Evolutionary conservation across 345 rosid genomes (phyloP).

Genomic region (Syzygium grande): DNA sequence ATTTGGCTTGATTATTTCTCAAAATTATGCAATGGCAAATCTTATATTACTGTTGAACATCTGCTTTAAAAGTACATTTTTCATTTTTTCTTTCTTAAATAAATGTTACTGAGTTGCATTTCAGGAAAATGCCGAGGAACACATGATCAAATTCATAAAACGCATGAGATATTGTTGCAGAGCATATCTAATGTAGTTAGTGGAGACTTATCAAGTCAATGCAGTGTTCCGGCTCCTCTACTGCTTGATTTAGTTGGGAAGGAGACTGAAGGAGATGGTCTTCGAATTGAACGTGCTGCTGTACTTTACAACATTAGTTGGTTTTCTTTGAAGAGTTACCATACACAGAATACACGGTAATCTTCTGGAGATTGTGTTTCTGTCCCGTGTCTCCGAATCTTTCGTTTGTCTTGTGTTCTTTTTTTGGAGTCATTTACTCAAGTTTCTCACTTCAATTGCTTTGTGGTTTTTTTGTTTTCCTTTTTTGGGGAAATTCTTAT

Average conservation of each 20-base stretch:
- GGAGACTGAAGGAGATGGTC: constrained; percentile 48
- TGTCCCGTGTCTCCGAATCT: neutral
- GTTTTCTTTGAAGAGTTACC: constrained; percentile 47
- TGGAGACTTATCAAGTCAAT: constrained; percentile 29
- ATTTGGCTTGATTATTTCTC: neutral
- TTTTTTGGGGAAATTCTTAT: neutral
- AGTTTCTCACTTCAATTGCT: neutral
- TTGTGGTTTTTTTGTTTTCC: neutral
- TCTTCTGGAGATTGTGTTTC: neutral
- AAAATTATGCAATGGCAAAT: neutral
- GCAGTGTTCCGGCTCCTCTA: constrained; percentile 16
- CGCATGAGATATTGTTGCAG: constrained; percentile 52
- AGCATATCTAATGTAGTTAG: constrained; percentile 42
- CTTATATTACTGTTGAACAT: neutral
- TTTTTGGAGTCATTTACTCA: neutral
- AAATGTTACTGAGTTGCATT: neutral
- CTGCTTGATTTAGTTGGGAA: constrained; percentile 61
- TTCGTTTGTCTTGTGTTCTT: neutral
- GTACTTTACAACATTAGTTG: constrained; percentile 55
- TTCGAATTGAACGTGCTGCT: constrained; percentile 64
- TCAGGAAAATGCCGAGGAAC: constrained; percentile 66
- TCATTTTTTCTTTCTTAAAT: neutral
- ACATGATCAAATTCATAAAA: constrained; percentile 44
- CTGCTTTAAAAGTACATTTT: neutral
- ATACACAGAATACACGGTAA: constrained; percentile 52